Base-by-base conservation (phyloP, 2,329 filamentous ascomycete species). In the Immersiporthe knoxdaviesiana region DNA sequence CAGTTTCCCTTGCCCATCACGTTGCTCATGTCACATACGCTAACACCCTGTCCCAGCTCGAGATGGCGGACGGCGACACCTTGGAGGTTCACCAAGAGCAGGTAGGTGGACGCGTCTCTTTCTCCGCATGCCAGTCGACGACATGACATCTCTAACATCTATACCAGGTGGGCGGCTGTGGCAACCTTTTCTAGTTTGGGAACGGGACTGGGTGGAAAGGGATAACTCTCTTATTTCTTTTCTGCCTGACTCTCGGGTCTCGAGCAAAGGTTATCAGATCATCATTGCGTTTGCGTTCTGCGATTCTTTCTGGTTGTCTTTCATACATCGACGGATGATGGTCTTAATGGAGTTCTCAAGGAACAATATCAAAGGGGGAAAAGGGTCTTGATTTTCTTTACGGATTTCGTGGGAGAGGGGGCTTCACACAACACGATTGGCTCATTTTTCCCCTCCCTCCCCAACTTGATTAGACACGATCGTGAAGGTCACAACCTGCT, bases 51-150 rank as follows among this genome's bases (percentile, higher is more conserved):
- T 63, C 59, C 24, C 27, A 98, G 96, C 91, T 98, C 67, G 96
- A 98, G 72, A 99, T 99, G 96, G 85, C 90, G 73, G 96, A 99
- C 75, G 95, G 96, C 47, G 96, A 99, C 77, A 97, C 93, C 0
- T 90, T 99, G 35, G 96, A 99, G 78, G 96, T 99, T 35, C 95
- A 98, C 79, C 96, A 98, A 80, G 96, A 99, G 80, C 96, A 99
- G 83, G 96, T 98, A 62, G n/a, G 59, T 41, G n/a, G 35, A 12
- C 24, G 14, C 24, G 24, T 56, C 24, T n/a, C n/a, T n/a, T n/a
- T n/a, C n/a, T 32, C 52, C 52, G 52, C 3, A 6, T 18, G 12
- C 24, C 12, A 30, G 24, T 6, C 27, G n/a, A 56, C 7, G 27
- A 18, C 52, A 32, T 16, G 52, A 8, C 12, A n/a, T n/a, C 24